phyloP scores from a whole-genome alignment of 2,329 filamentous ascomycete genomes.

The Penicillium sp. region DNA sequence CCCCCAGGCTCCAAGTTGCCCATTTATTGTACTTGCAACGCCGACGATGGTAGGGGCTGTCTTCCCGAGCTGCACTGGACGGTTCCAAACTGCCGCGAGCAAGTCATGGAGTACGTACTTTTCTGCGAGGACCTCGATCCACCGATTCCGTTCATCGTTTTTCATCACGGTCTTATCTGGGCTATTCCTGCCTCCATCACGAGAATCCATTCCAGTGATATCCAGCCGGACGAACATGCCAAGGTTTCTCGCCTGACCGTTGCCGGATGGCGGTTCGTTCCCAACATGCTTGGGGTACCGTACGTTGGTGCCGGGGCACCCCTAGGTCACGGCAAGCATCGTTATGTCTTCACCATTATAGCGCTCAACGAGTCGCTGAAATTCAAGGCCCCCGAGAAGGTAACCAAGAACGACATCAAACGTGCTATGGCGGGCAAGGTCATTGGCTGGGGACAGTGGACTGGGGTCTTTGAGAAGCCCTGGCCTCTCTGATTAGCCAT shows the following conservation, averaged over 20 bases:
- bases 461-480: conserved; percentile 28
- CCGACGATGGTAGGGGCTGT: conserved; percentile 20
- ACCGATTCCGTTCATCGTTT: conserved; percentile 26
- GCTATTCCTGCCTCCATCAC: conserved; percentile 26
- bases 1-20: conserved; percentile 24
- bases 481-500: conserved; percentile 16
- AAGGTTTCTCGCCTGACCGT: conserved; percentile 19
- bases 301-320: conserved; percentile 30
- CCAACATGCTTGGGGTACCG: conserved; percentile 22
- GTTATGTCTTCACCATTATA: conserved; percentile 34
- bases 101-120: conserved; percentile 28
- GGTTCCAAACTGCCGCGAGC: conserved; percentile 11
- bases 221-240: conserved; percentile 11
- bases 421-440: conserved; percentile 30
- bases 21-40: conserved; percentile 23
- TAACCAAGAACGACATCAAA: conserved; percentile 28
- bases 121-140: conserved; percentile 33
- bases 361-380: conserved; percentile 27
- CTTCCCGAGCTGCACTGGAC: conserved; percentile 28
- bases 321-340: conserved; percentile 32
- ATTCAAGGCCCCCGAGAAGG: conserved; percentile 20
- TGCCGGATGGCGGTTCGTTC: conserved; percentile 30
- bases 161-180: conserved; percentile 33
- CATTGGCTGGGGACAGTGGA: conserved; percentile 34
- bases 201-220: conserved; percentile 16